Evolutionary conservation across 2,329 filamentous ascomycete genomes (phyloP).

Genomic region (Pyricularia sp.): DNA sequence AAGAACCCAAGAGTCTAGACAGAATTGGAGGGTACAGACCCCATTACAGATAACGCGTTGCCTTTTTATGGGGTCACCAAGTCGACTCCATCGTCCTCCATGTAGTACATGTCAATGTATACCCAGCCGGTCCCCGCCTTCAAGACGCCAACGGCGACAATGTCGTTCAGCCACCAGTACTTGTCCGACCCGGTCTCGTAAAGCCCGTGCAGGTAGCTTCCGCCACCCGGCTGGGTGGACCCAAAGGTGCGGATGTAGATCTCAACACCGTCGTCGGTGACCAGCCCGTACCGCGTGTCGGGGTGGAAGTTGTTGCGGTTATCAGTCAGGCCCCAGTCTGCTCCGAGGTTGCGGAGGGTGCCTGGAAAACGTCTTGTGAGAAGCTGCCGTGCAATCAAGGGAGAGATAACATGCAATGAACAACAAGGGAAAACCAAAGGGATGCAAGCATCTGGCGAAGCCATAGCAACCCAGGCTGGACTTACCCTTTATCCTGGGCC

Average conservation of each 20-base stretch:
- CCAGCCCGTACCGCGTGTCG: neutral
- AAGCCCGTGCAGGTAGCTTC: neutral
- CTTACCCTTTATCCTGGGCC: neutral
- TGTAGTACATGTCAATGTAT: neutral
- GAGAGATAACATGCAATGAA: neutral
- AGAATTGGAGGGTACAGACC: neutral
- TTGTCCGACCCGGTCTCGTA: neutral
- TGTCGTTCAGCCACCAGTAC: conserved; percentile 4
- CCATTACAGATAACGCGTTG: neutral
- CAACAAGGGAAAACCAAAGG: no score
- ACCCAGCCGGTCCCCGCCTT: neutral
- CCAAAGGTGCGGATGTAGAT: neutral
- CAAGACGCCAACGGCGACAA: neutral
- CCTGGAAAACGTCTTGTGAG: neutral
- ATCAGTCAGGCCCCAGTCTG: conserved; percentile 3
- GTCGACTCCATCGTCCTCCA: neutral
- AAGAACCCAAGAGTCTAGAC: neutral
- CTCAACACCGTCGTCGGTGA: conserved; percentile 2
- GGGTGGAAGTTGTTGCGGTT: neutral
- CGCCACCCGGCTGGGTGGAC: neutral
- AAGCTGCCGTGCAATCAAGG: neutral
- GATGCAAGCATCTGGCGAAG: no score
- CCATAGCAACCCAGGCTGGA: neutral
- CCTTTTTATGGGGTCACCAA: neutral
- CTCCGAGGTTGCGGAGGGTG: neutral